Base-by-base conservation (phyloP, 352 stramenopile genomes). In the Globisporangium carolinianum region DNA sequence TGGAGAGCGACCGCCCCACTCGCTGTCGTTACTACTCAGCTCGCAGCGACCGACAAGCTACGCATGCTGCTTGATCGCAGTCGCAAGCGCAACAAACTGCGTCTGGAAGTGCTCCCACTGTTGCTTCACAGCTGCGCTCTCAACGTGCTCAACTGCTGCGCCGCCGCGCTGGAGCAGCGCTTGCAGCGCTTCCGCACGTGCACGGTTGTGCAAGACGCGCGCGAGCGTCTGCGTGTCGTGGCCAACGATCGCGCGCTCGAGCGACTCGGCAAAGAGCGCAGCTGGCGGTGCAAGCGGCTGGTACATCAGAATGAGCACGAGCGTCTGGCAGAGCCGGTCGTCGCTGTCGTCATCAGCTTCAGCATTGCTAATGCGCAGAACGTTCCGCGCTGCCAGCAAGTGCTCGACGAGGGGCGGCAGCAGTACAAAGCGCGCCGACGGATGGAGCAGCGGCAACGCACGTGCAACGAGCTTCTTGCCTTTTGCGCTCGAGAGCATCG, bases 231-330 rank as follows among this genome's bases (percentile, higher is more conserved):
- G 53, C 10, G 84, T 55, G 49, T 80, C 60, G 56, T 94, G 84
- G 32, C 66, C 71, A n/a, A 60, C 57, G 52, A 94, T 63, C 0
- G 77, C 77, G 32, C 77, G 76, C 53, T 75, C 58, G 5, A 94
- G 67, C 37, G 79, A 89, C 47, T 87, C 75, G 0, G 76, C 75
- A 10, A 94, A 71, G 39, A 92, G 63, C 50, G 89, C 75, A 1
- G 78, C 67, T 1, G 82, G 68, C 18, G 81, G 79, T 7, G 81
- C 65, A n/a, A 83, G 79, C n/a, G 76, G 83, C 52, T 91, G 76
- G 65, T 90, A 94, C 35, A 91, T 68, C 47, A 94, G 62, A 59
- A 85, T 83, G 6, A 94, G 76, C 63, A 94, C 84, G 39, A 94
- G 65, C 37, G 84, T 87, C 63, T 94, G 80, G 47, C 79, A 89